Evolutionary conservation across 2,329 filamentous ascomycete genomes (phyloP), one percentile per base, ranked within the genome.

Genomic region (Fusarium torulosum): DNA sequence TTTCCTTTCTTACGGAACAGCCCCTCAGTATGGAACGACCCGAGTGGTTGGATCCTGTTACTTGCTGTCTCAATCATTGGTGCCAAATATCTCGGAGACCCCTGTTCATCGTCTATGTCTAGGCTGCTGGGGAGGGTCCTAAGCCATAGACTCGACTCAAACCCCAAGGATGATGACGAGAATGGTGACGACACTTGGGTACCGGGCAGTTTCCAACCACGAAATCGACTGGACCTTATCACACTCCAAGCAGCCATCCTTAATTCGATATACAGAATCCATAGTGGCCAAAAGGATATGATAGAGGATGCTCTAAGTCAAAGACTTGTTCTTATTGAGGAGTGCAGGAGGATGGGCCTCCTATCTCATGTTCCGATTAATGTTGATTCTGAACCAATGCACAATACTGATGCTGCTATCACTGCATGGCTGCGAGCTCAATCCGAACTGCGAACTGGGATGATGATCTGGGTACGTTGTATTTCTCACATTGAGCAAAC

Each of bases 1-100:
- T 69, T 69, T 42, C 67, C 67, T 6, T 67, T 69, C 54, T 6
- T 69, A 4, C 66, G 42, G 15, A 29, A 54, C 23, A 46, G 23
- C 9, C n/a, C 56, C 37, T 49, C 50, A 8, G 11, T 44, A 21
- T 63, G 56, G 59, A 37, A 37, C 27, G 20, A 37, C 25, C 11
- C 23, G 8, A 38, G 20, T 3, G 42, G 35, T 10, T 63, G 58
- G 58, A 25, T 61, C 11, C 35, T 61, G 3, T 33, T 61, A 15
- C 19, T 61, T 6, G 58, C 58, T 33, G 47, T 61, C 31, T 59
- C 58, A 25, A 19, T 35, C 25, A 46, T 53, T 13, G 58, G 58
- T 2, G 56, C 58, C 25, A 59, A 52, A 9, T 61, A 61, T 17
- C 13, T 53, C 10, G 58, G 56, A 40, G 58, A 35, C 15, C 21